phyloP scores from a whole-genome alignment of 192 early-diverging fungal genomes.

The Spinellus fusiger region DNA sequence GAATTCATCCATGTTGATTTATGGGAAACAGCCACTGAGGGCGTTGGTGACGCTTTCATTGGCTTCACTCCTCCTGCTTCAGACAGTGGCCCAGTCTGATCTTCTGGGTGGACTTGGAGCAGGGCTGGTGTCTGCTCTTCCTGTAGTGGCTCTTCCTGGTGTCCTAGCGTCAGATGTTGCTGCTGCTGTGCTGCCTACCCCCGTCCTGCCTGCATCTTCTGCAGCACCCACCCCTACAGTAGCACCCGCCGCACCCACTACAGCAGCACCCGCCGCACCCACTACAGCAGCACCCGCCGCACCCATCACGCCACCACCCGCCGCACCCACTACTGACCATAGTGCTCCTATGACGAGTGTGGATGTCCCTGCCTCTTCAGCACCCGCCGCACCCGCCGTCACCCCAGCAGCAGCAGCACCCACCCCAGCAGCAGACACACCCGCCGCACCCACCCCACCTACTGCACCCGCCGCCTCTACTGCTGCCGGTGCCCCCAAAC shows the following conservation, averaged over 20 bases:
- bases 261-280: not conserved
- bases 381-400: not conserved
- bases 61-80: too few relatives aligned
- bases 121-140: not conserved
- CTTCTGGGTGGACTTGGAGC: too few relatives aligned
- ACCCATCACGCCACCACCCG: not conserved
- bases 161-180: not conserved
- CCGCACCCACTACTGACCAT: not conserved
- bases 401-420: not conserved
- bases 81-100: too few relatives aligned
- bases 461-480: not conserved
- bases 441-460: not conserved
- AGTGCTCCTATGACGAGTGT: not conserved
- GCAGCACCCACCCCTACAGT: not conserved
- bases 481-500: not conserved
- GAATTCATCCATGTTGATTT: conserved; percentile 7
- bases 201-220: not conserved
- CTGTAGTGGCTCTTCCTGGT: not conserved
- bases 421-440: not conserved
- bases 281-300: conserved; percentile 3
- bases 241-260: not conserved
- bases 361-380: not conserved
- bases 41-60: not conserved
- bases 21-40: not conserved
- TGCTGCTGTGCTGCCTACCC: not conserved